phyloP scores from a whole-genome alignment of 176 grass and related monocot genomes.

The Urochloa ruziziensis region DNA sequence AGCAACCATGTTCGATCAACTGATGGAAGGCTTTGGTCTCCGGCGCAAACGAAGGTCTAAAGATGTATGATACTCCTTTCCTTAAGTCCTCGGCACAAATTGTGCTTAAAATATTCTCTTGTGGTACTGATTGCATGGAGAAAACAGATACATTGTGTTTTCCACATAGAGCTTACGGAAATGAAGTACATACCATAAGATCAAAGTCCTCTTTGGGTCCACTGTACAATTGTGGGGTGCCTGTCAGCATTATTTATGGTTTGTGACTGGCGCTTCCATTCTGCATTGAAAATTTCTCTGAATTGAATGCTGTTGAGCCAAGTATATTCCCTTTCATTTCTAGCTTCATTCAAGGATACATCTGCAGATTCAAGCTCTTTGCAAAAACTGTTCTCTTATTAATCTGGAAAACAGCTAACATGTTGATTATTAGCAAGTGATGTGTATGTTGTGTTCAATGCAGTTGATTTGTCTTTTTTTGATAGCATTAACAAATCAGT shows the following conservation, averaged over 20 bases:
- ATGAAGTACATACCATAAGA: not conserved
- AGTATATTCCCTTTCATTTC: not conserved
- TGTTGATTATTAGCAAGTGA: not conserved
- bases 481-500: not conserved
- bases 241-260: not conserved
- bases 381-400: not conserved
- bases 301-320: not conserved
- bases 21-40: constrained; percentile 85
- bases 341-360: not conserved
- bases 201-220: not conserved
- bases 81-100: not conserved
- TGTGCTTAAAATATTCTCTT: not conserved
- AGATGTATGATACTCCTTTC: constrained; percentile 32
- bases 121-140: not conserved
- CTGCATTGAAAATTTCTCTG: not conserved
- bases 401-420: not conserved
- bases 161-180: not conserved
- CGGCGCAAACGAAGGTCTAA: constrained; percentile 53
- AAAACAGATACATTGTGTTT: not conserved
- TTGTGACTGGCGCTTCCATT: not conserved
- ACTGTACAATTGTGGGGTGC: not conserved
- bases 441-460: not conserved
- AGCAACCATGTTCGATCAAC: constrained; percentile 70
- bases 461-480: not conserved
- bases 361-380: not conserved